These are phyloP conservation scores for Cryptosporidium canis DNA, from an alignment of 169 alveolate genomes.

Conservation along the genomic window DNA sequence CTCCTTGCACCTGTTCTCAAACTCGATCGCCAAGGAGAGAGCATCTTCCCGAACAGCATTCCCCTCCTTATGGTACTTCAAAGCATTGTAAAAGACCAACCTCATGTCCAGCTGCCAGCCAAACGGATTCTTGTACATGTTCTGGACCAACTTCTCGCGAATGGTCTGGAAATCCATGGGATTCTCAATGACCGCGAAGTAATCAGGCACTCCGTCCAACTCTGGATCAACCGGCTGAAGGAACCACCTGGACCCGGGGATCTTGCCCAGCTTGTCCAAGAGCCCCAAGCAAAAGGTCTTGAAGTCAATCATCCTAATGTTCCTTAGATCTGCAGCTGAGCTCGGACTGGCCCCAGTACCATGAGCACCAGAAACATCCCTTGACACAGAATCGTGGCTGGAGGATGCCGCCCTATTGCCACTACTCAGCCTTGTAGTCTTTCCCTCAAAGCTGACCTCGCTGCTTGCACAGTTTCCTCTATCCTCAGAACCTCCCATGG, in stretches of 20 bases:
- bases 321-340: background rate
- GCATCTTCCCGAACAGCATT: conserved; percentile 85
- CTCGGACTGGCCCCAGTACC: background rate
- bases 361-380: background rate
- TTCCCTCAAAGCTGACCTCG: conserved; percentile 28
- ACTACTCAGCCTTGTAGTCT: conserved; percentile 38
- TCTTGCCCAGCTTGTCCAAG: conserved; percentile 77
- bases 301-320: conserved; percentile 30
- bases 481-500: background rate
- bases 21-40: conserved; percentile 77
- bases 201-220: conserved; percentile 87
- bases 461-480: conserved; percentile 12
- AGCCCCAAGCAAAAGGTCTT: conserved; percentile 31
- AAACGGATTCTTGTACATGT: conserved; percentile 86
- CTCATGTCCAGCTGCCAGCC: conserved; percentile 91
- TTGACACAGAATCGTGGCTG: background rate
- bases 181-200: conserved; percentile 78
- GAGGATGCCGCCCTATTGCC: background rate
- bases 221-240: conserved; percentile 91
- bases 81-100: conserved; percentile 88
- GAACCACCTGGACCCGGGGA: conserved; percentile 82
- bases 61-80: conserved; percentile 79
- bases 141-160: conserved; percentile 77
- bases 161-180: conserved; percentile 85
- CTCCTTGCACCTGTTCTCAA: conserved; percentile 77